phyloP scores from a whole-genome alignment of 148 eudicot genomes.

The Amaranthus hypochondriacus region DNA sequence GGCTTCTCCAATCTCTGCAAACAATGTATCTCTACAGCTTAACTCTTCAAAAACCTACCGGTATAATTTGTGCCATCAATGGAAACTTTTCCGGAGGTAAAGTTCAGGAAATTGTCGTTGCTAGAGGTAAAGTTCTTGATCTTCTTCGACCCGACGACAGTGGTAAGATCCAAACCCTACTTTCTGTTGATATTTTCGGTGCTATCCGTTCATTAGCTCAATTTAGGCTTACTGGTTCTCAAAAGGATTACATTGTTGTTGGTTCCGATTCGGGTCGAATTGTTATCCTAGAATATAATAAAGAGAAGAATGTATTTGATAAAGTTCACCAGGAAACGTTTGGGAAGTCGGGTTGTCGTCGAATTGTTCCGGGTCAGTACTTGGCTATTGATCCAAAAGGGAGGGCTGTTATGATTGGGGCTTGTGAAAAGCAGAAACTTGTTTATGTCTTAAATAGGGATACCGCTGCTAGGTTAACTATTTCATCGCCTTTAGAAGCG shows the following conservation, averaged over 20 bases:
- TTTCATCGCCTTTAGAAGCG: constrained; percentile 92
- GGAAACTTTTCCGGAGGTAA: constrained; percentile 91
- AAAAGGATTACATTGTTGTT: constrained; percentile 82
- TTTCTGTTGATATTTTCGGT: constrained; percentile 87
- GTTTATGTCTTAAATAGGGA: constrained; percentile 94
- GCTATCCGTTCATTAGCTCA: constrained; percentile 78
- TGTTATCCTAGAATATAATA: constrained; percentile 76
- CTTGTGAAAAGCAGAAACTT: constrained; percentile 92
- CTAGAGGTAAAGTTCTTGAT: constrained; percentile 79
- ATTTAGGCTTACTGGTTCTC: constrained; percentile 84
- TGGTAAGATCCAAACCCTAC: constrained; percentile 87
- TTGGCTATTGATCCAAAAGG: constrained; percentile 90
- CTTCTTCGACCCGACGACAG: constrained; percentile 86
- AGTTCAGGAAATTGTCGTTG: constrained; percentile 73
- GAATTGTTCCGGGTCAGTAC: constrained; percentile 94
- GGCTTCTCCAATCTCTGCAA: not conserved
- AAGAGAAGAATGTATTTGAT: constrained; percentile 66
- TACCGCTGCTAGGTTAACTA: constrained; percentile 81
- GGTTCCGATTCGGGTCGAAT: constrained; percentile 96
- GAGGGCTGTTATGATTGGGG: constrained; percentile 92
- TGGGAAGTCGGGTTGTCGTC: constrained; percentile 86
- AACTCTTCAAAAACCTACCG: constrained; percentile 85
- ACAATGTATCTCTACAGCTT: constrained; percentile 85
- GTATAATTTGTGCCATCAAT: constrained; percentile 68
- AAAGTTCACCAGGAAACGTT: constrained; percentile 90